Conservation (phyloP, 2,329 filamentous ascomycete species). For the Hypoxylon sp. region DNA sequence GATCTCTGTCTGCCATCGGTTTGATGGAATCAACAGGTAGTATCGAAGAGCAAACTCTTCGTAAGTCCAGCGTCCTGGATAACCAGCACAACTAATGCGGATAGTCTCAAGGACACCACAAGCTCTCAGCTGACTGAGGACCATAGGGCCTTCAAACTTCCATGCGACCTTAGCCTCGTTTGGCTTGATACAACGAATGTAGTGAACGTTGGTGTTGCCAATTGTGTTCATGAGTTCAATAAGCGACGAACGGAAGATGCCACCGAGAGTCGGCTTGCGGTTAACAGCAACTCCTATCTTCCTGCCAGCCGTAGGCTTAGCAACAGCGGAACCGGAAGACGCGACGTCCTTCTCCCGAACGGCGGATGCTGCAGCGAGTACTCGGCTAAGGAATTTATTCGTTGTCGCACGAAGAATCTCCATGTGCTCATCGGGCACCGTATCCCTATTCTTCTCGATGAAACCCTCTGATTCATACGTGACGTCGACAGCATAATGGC, state of each 20-base stretch:
- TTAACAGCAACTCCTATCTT: slow-evolving; percentile 94
- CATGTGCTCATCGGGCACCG: slow-evolving; percentile 98
- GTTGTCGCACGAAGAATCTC: slow-evolving; percentile 87
- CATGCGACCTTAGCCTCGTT: slow-evolving; percentile 97
- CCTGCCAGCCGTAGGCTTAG: slow-evolving; percentile 84
- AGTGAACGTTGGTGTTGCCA: slow-evolving; percentile 97
- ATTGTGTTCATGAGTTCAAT: slow-evolving; percentile 99
- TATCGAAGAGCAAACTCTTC: slow-evolving; percentile 98
- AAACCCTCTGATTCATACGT: slow-evolving; percentile 99
- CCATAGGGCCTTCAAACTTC: slow-evolving; percentile 99
- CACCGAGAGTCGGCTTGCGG: slow-evolving; percentile 95
- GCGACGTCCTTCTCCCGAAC: slow-evolving; percentile 91
- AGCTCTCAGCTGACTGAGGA: slow-evolving; percentile 94
- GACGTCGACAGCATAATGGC: slow-evolving; percentile 97
- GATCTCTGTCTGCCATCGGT: slow-evolving; percentile 93
- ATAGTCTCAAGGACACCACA: slow-evolving; percentile 99
- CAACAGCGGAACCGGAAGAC: slow-evolving; percentile 75
- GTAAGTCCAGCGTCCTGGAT: slow-evolving; percentile 98
- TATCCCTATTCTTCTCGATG: slow-evolving; percentile 99
- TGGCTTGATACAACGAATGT: slow-evolving; percentile 98
- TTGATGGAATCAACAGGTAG: slow-evolving; percentile 96
- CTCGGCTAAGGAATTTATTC: slow-evolving; percentile 86
- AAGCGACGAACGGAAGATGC: slow-evolving; percentile 98
- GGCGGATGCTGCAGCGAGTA: slow-evolving; percentile 86
- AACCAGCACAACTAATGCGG: slow-evolving; percentile 95